Evolutionary conservation across 306 rosid species (phyloP).

Genomic region (Betula pendula): DNA sequence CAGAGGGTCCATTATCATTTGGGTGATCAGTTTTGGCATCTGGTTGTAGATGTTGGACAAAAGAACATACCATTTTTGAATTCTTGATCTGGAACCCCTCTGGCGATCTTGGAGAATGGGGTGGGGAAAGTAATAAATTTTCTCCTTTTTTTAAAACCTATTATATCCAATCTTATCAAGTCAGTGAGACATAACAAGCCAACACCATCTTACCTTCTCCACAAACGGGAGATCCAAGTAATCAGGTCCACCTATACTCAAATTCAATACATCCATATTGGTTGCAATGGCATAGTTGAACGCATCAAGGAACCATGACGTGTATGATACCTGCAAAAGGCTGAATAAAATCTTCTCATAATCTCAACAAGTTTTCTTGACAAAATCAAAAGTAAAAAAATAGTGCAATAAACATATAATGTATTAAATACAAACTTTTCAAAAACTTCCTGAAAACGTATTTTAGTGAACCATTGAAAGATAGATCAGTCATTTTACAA

Average conservation of each 20-base stretch:
- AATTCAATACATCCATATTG: slow-evolving; percentile 88
- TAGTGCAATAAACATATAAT: no score
- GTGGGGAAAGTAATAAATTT: neutral
- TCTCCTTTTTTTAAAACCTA: neutral
- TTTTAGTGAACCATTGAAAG: no score
- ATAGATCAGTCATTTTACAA: neutral
- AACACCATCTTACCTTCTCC: slow-evolving; percentile 64
- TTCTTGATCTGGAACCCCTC: no score
- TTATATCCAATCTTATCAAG: neutral
- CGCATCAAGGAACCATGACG: slow-evolving; percentile 99
- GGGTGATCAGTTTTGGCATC: no score
- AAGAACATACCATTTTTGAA: no score
- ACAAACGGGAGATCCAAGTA: slow-evolving; percentile 97
- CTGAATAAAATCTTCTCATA: slow-evolving; percentile 86
- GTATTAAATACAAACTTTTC: neutral
- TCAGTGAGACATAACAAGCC: slow-evolving; percentile 4
- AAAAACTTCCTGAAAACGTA: neutral
- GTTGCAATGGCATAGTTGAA: slow-evolving; percentile 98
- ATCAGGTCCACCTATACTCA: slow-evolving; percentile 99
- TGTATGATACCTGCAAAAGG: slow-evolving; percentile 96
- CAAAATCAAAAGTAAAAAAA: slow-evolving; percentile 17
- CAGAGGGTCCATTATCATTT: no score
- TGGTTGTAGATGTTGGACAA: no score
- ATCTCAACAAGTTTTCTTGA: slow-evolving; percentile 45
- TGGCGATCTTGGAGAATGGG: no score